Conservation (phyloP, 2,329 filamentous ascomycete genomes). For the Claviceps sp. region DNA sequence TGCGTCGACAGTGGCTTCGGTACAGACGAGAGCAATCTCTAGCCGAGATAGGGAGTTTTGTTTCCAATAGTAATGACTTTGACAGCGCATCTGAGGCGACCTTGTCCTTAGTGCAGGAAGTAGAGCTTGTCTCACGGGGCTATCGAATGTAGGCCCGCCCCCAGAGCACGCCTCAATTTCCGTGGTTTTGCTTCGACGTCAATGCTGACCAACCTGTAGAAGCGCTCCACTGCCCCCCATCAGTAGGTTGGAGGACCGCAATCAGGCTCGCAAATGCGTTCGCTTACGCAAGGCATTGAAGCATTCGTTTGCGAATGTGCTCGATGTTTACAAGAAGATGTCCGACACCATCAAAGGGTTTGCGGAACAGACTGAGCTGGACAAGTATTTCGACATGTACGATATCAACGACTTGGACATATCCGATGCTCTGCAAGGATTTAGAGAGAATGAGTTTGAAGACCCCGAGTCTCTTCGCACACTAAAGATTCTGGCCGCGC, state of each 20-base stretch:
- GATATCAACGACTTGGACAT: conserved; percentile 65
- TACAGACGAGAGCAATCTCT: conserved; percentile 65
- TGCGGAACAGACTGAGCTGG: conserved; percentile 67
- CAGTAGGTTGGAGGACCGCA: conserved; percentile 74
- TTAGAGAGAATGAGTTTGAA: conserved; percentile 56
- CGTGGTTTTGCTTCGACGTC: neutral
- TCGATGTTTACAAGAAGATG: conserved; percentile 59
- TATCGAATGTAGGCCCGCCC: conserved; percentile 59
- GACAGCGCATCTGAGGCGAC: conserved; percentile 66
- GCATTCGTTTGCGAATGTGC: conserved; percentile 52
- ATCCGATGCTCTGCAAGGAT: conserved; percentile 52
- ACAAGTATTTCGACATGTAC: conserved; percentile 87
- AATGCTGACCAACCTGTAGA: conserved; percentile 28
- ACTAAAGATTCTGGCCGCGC: conserved; percentile 68
- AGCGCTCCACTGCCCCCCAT: conserved; percentile 86
- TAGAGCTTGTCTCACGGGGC: conserved; percentile 86
- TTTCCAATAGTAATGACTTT: conserved; percentile 65
- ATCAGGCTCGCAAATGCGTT: conserved; percentile 65
- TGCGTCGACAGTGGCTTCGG: conserved; percentile 69
- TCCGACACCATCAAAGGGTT: conserved; percentile 56
- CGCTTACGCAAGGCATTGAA: conserved; percentile 67
- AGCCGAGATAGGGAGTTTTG: conserved; percentile 52
- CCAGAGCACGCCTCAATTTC: neutral
- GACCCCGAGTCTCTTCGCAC: conserved; percentile 66
- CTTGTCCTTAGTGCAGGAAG: conserved; percentile 76